phyloP scores from a whole-genome alignment of 1,284 basidiomycete species.

The Paramarasmius palmivorus region DNA sequence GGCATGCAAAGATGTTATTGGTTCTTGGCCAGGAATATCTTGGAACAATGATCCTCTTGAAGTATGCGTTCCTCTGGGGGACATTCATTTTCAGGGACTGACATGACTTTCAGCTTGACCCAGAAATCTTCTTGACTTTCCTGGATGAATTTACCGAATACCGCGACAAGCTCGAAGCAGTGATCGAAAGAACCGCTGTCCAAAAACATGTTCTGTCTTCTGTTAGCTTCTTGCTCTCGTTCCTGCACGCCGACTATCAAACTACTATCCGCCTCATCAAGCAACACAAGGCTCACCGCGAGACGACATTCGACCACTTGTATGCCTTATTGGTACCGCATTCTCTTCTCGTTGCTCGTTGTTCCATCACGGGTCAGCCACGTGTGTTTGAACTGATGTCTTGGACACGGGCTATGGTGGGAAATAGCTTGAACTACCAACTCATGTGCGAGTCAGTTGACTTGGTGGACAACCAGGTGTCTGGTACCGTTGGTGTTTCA shows the following conservation, averaged over 20 bases:
- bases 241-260: too few relatives aligned
- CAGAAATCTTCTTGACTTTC: slow-evolving; percentile 55
- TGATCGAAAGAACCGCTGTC: slow-evolving; percentile 35
- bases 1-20: too few relatives aligned
- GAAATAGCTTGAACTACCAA: slow-evolving; percentile 35
- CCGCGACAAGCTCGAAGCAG: slow-evolving; percentile 34
- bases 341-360: slow-evolving; percentile 45
- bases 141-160: slow-evolving; percentile 46
- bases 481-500: slow-evolving; percentile 35
- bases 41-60: slow-evolving; percentile 56
- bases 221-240: slow-evolving; percentile 46
- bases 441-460: too few relatives aligned
- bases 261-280: slow-evolving; percentile 44
- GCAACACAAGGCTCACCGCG: slow-evolving; percentile 46
- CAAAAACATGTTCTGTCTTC: slow-evolving; percentile 41
- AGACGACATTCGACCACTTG: slow-evolving; percentile 56
- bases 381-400: slow-evolving; percentile 45
- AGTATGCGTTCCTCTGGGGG: slow-evolving; percentile 26
- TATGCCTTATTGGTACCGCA: slow-evolving; percentile 54
- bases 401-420: slow-evolving; percentile 32
- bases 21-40: slow-evolving; percentile 53
- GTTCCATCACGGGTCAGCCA: slow-evolving; percentile 54
- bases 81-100: background rate
- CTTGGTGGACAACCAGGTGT: slow-evolving; percentile 38
- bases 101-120: slow-evolving; percentile 44